Evolutionary conservation across 2,329 filamentous ascomycete genomes (phyloP), one percentile per base, ranked within the genome.

Genomic region (Aspergillus japonicus): DNA sequence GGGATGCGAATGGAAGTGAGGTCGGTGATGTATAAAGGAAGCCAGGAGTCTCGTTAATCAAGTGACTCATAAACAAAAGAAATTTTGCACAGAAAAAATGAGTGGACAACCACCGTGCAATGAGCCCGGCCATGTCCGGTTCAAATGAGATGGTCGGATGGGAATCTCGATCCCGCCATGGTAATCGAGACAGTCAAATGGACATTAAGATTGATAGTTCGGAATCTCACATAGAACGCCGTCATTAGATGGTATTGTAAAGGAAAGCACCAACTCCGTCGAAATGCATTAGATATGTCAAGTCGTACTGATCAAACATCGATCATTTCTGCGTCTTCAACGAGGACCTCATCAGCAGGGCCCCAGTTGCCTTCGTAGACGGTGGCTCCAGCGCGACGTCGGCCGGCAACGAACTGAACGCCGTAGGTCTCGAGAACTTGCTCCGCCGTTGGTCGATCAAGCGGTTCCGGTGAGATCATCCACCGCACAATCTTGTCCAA

Each of bases 311-410:
- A 64, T 78, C 71, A 82, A 66, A 83, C 80, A 72, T 89, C 86
- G 75, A 86, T 84, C 83, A 88, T 88, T 73, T 88, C 86, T 50
- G 83, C 81, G 72, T 83, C 81, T 66, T 82, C 80, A 24, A 78
- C 78, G 57, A 87, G 78, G 21, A 87, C 80, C 63, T 87, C 84
- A 64, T 88, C 88, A 24, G 84, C 84, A 33, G 94, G 94, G 4
- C 95, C 95, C 90, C 93, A 99, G 73, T 91, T 95, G 63, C 95
- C 95, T 78, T 99, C 95, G 68, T 90, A 99, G 56, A 99, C 88
- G 0, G 92, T 97, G n/a, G 95, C 95, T 49, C 92, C 91, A 11
- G 92, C 91, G 57, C 89, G 87, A 57, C 92, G 87, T 63, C 92
- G 87, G 54, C 82, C 79, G 57, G 87, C 85, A 33, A 96, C 89